Evolutionary conservation across 2,329 filamentous ascomycete genomes (phyloP).

Genomic region (Achaetomium macrosporum): DNA sequence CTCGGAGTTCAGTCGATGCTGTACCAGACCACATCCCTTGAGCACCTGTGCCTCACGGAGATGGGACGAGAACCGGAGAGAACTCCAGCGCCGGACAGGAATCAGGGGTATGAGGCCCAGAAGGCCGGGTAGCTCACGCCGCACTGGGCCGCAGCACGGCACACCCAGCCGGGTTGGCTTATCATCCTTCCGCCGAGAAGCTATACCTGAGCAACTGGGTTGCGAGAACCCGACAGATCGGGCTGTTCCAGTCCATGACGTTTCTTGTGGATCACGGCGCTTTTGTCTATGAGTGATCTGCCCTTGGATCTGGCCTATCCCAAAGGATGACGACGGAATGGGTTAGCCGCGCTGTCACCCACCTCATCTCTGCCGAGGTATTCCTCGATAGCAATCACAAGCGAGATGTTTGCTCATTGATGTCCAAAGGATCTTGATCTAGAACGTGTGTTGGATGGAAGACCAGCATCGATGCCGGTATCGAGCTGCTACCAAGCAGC

Average conservation of each 20-base stretch:
- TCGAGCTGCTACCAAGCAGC: no score
- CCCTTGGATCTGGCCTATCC: no score
- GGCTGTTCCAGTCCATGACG: neutral
- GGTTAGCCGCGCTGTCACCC: no score
- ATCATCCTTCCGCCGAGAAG: neutral
- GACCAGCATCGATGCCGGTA: no score
- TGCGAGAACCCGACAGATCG: neutral
- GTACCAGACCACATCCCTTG: neutral
- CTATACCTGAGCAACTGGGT: neutral
- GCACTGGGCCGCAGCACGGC: constrained; percentile 2
- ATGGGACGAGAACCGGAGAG: neutral
- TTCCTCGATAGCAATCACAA: no score
- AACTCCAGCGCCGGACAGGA: neutral
- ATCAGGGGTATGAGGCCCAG: neutral
- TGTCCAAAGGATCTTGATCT: no score
- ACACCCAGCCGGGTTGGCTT: neutral
- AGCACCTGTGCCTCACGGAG: neutral
- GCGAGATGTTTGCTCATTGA: no score
- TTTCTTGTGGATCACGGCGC: neutral
- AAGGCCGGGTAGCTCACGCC: neutral
- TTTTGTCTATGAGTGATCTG: neutral
- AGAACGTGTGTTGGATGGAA: no score
- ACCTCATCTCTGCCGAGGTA: no score
- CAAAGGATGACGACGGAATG: no score
- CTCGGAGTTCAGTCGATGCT: neutral